A percentile compares a stretch with the other conserved stretches of the same genome.
Conservation (phyloP, 1,139 yeast species). For the Pichia sp. region DNA sequence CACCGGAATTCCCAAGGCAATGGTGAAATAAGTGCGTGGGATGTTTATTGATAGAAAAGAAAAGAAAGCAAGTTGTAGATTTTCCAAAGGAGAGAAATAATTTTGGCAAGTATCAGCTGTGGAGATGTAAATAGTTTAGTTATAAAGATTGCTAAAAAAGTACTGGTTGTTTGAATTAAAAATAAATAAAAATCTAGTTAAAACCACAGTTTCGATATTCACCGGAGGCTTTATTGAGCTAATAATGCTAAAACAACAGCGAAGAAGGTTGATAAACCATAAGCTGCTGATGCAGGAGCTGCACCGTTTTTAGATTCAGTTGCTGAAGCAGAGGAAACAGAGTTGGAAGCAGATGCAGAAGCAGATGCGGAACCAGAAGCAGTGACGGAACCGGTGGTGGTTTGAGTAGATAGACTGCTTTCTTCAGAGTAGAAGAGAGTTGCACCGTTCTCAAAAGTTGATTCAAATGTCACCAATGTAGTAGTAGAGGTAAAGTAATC, state of each 20-base stretch:
- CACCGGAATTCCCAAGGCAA: no score
- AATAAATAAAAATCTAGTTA: no score
- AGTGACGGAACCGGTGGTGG: background rate
- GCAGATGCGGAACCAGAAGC: slow-evolving; percentile 3
- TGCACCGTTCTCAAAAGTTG: slow-evolving; percentile 15
- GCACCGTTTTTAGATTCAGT: slow-evolving; percentile 1
- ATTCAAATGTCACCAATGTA: slow-evolving; percentile 22
- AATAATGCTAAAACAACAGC: slow-evolving; percentile 3
- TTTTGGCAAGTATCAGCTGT: no score
- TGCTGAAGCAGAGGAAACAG: background rate
- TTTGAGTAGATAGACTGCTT: slow-evolving; percentile 5
- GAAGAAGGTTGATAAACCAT: slow-evolving; percentile 1
- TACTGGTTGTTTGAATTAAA: no score
- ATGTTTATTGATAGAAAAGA: no score
- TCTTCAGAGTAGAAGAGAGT: slow-evolving; percentile 11
- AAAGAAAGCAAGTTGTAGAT: no score
- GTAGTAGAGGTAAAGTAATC: slow-evolving; percentile 25
- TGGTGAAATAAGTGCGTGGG: no score
- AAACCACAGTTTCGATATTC: no score
- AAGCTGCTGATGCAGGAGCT: slow-evolving; percentile 3
- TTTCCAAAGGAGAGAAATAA: no score
- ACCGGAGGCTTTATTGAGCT: no score
- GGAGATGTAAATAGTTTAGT: no score
- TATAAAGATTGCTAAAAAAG: no score
- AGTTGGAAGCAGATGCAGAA: slow-evolving; percentile 1